phyloP scores from a whole-genome alignment of 192 early-diverging fungal genomes.

The Coemansia sp. region DNA sequence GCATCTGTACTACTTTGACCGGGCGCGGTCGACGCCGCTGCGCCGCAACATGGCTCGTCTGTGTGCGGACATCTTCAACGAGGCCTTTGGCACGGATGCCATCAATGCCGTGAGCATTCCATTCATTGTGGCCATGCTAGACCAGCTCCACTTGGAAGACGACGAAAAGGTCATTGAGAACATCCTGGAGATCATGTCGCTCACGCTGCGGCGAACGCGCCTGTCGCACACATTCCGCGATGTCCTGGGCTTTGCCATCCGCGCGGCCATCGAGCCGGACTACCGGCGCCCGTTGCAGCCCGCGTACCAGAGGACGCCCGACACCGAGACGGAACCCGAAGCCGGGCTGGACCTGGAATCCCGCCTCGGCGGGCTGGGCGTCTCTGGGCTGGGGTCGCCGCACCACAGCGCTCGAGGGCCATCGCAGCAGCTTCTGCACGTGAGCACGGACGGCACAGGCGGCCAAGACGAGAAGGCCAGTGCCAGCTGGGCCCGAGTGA shows the following conservation, averaged over 20 bases:
- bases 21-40: constrained; percentile 22
- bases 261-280: constrained; percentile 24
- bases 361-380: neutral
- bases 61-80: constrained; percentile 12
- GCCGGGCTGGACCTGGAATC: neutral
- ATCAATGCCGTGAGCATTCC: constrained; percentile 7
- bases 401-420: neutral
- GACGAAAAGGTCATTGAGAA: constrained; percentile 24
- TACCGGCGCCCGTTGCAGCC: constrained; percentile 3
- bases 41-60: constrained; percentile 25
- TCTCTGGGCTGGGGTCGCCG: neutral
- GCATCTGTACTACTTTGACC: constrained; percentile 47
- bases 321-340: too few species aligned
- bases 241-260: constrained; percentile 6
- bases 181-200: constrained; percentile 17
- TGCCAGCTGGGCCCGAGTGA: constrained; percentile 26
- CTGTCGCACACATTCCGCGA: constrained; percentile 7
- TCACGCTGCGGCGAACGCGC: constrained; percentile 11
- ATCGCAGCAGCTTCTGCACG: constrained; percentile 2
- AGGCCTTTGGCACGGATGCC: constrained; percentile 4
- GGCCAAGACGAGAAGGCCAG: constrained; percentile 8
- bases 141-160: constrained; percentile 34
- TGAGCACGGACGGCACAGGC: neutral
- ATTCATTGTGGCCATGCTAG: constrained; percentile 26
- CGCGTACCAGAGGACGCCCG: neutral